Evolutionary conservation across 805 yeast genomes (phyloP).

Genomic region (Nakazawaea populi): DNA sequence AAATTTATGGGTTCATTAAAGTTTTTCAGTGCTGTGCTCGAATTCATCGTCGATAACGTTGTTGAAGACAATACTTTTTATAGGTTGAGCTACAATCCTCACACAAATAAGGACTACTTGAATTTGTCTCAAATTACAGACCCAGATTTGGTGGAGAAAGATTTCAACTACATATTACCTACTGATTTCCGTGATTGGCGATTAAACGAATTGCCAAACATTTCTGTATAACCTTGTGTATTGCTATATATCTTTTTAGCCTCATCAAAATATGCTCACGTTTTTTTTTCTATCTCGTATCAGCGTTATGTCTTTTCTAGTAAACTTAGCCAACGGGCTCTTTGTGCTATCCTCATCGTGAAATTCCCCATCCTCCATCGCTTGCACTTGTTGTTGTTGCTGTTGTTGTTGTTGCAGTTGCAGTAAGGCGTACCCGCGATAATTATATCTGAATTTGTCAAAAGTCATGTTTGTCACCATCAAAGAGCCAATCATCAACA

Average conservation of each 20-base stretch:
- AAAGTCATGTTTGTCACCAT: constrained; percentile 46
- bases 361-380: neutral
- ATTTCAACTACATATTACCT: constrained; percentile 38
- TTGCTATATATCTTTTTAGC: no score
- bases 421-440: constrained; percentile 20
- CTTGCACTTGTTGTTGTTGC: neutral
- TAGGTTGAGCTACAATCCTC: constrained; percentile 50
- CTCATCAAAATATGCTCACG: no score
- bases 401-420: neutral
- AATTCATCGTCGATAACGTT: constrained; percentile 60
- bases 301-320: no score
- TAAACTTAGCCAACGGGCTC: no score
- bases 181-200: constrained; percentile 54
- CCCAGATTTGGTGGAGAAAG: constrained; percentile 24
- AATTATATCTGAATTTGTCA: constrained; percentile 24
- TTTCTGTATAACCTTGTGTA: constrained; percentile 9
- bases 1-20: constrained; percentile 75
- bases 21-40: constrained; percentile 81
- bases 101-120: constrained; percentile 40
- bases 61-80: constrained; percentile 44
- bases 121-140: constrained; percentile 41
- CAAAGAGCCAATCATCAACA: constrained; percentile 46
- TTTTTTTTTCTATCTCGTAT: no score
- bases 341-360: no score
- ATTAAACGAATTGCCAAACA: constrained; percentile 9